A percentile compares a stretch with the other conserved stretches of the same genome.
These are phyloP conservation scores for Physcomitrellopsis africana DNA, from an alignment of 225 moss, liverwort and hornwort species.

Conservation along the genomic window DNA sequence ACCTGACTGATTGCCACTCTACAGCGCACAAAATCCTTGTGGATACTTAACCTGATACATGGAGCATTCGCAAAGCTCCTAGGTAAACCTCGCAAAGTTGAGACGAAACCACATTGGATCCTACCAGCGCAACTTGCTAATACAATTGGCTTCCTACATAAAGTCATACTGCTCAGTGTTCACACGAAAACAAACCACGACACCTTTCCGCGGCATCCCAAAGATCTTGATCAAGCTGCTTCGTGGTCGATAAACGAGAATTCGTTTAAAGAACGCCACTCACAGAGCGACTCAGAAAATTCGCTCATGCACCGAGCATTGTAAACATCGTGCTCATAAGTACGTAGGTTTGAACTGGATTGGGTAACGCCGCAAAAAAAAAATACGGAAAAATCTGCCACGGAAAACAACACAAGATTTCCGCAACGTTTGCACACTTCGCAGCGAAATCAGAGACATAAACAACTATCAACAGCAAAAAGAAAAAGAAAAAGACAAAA, in stretches of 20 bases:
- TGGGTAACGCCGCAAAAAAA: not conserved
- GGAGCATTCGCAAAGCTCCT: not conserved
- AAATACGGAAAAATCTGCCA: not conserved
- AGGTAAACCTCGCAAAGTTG: not conserved
- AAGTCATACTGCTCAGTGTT: constrained; percentile 27
- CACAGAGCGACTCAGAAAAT: too few relatives aligned
- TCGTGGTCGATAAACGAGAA: too few relatives aligned
- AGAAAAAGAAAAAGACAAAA: too few relatives aligned
- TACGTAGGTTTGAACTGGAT: not conserved
- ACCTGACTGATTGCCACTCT: not conserved
- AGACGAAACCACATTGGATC: constrained; percentile 7
- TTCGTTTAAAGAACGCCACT: too few relatives aligned
- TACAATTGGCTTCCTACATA: constrained; percentile 9
- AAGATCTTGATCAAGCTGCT: not conserved
- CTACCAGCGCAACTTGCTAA: constrained; percentile 32
- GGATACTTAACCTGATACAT: constrained; percentile 2
- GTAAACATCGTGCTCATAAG: not conserved
- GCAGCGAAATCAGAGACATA: not conserved
- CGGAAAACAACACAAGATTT: not conserved
- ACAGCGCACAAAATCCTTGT: constrained; percentile 16
- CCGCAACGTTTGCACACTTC: not conserved
- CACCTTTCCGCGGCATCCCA: not conserved
- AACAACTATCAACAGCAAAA: not conserved
- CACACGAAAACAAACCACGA: not conserved
- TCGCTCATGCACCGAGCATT: too few relatives aligned